phyloP scores from a whole-genome alignment of 2,329 filamentous ascomycete species.

The Aspergillus glaucus region DNA sequence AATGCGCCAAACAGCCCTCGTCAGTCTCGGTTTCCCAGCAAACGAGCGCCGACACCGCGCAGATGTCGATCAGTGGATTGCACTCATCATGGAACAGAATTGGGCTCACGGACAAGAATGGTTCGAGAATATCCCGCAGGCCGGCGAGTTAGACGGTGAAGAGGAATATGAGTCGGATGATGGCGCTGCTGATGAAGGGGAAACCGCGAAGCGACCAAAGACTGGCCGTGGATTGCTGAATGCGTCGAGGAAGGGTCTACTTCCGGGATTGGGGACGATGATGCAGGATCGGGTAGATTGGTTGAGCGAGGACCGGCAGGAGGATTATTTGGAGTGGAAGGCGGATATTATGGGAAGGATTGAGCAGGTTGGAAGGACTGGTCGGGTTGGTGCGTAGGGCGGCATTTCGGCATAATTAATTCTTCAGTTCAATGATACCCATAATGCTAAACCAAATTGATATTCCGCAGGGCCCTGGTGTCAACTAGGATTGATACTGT shows the following conservation, averaged over 20 bases:
- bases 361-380: constrained; percentile 30
- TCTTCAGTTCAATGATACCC: neutral
- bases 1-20: constrained; percentile 34
- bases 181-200: constrained; percentile 27
- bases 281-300: constrained; percentile 46
- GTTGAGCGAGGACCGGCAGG: constrained; percentile 38
- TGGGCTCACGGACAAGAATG: constrained; percentile 58
- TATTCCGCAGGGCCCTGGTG: no score
- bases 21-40: constrained; percentile 32
- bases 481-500: no score
- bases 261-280: constrained; percentile 46
- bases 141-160: constrained; percentile 26
- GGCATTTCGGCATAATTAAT: no score
- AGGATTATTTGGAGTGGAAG: constrained; percentile 41
- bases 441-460: neutral
- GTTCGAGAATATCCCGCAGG: constrained; percentile 53
- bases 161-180: constrained; percentile 29
- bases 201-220: constrained; percentile 21
- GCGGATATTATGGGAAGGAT: constrained; percentile 35
- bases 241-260: constrained; percentile 29
- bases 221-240: constrained; percentile 9
- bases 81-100: constrained; percentile 45
- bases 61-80: constrained; percentile 58
- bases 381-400: neutral
- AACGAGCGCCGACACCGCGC: constrained; percentile 36